Percentiles rank a stretch among this genome's conserved stretches.
These are phyloP conservation scores for Chlamydomonas applanata DNA, from an alignment of 139 green algal genomes.

Conservation along the genomic window DNA sequence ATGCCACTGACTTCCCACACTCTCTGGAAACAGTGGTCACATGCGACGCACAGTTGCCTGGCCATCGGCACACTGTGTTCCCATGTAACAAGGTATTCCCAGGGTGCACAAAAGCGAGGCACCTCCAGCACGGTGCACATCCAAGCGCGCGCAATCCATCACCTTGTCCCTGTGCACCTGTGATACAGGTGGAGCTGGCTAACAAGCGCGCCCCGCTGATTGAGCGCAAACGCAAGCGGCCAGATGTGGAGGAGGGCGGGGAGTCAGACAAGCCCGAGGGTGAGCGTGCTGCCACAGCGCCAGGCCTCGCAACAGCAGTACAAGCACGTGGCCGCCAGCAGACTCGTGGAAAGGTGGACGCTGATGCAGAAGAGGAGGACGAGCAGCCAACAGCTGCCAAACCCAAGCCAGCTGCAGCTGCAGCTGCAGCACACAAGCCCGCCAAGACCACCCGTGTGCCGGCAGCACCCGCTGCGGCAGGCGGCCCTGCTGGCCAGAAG, in stretches of 20 bases:
- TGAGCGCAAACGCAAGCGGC: conserved; percentile 59
- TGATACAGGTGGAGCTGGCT: conserved; percentile 69
- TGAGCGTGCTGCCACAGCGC: conserved; percentile 3
- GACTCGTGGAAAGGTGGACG: not conserved
- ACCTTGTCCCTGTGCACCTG: too few species aligned
- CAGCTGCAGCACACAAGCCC: not conserved
- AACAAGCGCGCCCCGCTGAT: conserved; percentile 62
- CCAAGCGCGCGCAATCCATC: too few species aligned
- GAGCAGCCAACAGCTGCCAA: conserved; percentile 1
- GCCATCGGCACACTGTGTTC: not conserved
- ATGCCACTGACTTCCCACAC: too few species aligned
- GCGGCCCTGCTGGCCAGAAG: conserved; percentile 42
- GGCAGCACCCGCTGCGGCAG: conserved; percentile 15
- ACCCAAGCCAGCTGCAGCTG: conserved; percentile 5
- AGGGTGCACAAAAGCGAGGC: too few species aligned
- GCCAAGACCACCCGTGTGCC: too few species aligned
- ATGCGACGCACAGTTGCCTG: conserved; percentile 3
- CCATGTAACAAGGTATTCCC: too few species aligned
- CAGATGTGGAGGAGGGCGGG: not conserved
- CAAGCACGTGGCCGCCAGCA: conserved; percentile 25
- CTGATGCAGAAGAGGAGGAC: conserved; percentile 1
- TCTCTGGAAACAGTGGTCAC: not conserved
- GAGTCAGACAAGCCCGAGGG: too few species aligned
- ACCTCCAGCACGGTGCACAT: too few species aligned
- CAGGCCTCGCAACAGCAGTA: not conserved